These are phyloP conservation scores for Anthostomella pinea DNA, from an alignment of 2,329 filamentous ascomycete genomes.

Conservation along the genomic window DNA sequence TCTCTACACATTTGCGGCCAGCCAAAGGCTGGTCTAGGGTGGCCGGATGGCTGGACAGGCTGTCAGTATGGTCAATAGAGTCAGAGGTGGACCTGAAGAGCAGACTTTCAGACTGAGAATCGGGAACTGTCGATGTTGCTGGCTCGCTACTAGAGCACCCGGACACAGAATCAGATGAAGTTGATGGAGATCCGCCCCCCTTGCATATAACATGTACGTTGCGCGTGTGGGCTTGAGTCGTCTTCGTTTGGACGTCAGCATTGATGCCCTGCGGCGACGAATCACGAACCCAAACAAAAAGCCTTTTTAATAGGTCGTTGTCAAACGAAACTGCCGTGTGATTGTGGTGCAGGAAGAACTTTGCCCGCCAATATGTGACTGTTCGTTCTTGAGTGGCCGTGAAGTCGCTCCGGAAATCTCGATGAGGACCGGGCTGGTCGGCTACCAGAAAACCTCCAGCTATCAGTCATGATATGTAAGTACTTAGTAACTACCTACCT, in stretches of 20 bases:
- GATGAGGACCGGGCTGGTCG: neutral
- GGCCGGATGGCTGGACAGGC: conserved; percentile 20
- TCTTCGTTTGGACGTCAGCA: conserved; percentile 9
- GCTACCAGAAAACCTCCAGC: neutral
- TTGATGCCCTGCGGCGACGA: neutral
- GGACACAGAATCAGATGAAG: conserved; percentile 23
- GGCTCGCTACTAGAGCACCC: conserved; percentile 21
- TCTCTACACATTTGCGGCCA: conserved; percentile 27
- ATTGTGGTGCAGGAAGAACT: too few species aligned
- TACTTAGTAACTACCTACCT: too few species aligned
- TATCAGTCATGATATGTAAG: too few species aligned
- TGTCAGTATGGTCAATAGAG: conserved; percentile 22
- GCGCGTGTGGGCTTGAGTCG: too few species aligned
- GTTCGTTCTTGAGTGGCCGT: too few species aligned
- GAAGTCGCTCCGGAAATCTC: too few species aligned
- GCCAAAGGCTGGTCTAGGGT: conserved; percentile 24
- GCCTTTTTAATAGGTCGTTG: neutral
- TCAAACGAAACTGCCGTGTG: neutral
- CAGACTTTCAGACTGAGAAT: conserved; percentile 19
- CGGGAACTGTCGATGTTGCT: conserved; percentile 19
- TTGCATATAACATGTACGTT: conserved; percentile 26
- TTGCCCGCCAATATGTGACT: too few species aligned
- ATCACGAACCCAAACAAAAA: neutral
- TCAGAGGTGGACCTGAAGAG: conserved; percentile 18
- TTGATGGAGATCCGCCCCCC: conserved; percentile 15